Conservation (phyloP, 2,329 filamentous ascomycete species). For the Colletotrichum sp. region DNA sequence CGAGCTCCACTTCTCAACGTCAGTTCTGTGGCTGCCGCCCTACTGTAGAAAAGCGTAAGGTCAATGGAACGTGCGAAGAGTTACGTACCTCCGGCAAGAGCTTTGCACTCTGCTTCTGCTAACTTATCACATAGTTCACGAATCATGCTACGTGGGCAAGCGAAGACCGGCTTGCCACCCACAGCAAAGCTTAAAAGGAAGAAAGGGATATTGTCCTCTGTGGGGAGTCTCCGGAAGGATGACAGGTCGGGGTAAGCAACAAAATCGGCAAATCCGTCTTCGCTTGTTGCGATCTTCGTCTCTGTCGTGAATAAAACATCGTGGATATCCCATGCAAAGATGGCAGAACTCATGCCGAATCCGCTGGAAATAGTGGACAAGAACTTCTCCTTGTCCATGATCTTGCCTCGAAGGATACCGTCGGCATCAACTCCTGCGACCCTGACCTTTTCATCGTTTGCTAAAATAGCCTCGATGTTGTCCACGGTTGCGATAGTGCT, state of each 20-base stretch:
- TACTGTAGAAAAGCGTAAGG: neutral
- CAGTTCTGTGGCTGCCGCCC: neutral
- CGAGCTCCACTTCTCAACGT: neutral
- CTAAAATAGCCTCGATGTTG: neutral
- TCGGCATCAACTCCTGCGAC: conserved; percentile 80
- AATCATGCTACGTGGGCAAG: conserved; percentile 74
- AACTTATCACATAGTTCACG: conserved; percentile 66
- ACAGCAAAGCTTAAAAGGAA: conserved; percentile 78
- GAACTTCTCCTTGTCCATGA: conserved; percentile 85
- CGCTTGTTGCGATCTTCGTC: neutral
- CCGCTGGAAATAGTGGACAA: conserved; percentile 74
- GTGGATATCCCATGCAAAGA: conserved; percentile 81
- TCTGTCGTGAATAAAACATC: conserved; percentile 74
- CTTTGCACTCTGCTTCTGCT: conserved; percentile 66
- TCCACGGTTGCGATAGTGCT: neutral
- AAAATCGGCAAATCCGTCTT: conserved; percentile 24
- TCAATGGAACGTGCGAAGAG: fast-evolving
- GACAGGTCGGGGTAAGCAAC: conserved; percentile 74
- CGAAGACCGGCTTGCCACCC: conserved; percentile 71
- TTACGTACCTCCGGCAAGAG: conserved; percentile 47
- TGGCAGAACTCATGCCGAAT: conserved; percentile 66
- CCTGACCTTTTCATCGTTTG: conserved; percentile 25
- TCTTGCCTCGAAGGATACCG: conserved; percentile 77
- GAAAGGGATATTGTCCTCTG: conserved; percentile 79
- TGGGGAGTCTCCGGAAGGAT: conserved; percentile 77